A percentile compares a stretch with the other conserved stretches of the same genome.
phyloP scores from a whole-genome alignment of 352 stramenopile species.

The Phytophthora constricta region DNA sequence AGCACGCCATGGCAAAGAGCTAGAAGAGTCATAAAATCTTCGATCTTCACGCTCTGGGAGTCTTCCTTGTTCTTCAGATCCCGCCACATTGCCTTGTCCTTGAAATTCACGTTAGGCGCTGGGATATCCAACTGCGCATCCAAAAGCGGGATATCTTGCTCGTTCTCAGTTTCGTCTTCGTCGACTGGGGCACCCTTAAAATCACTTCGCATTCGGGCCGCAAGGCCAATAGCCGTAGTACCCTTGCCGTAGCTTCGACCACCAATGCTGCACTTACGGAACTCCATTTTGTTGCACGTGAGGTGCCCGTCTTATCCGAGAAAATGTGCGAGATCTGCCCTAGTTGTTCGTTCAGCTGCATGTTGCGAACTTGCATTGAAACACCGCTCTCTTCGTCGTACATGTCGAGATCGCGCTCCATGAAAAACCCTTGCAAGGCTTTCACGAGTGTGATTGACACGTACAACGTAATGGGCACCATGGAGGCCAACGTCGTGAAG shows the following conservation, averaged over 20 bases:
- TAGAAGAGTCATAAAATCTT: slow-evolving; percentile 87
- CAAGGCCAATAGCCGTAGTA: slow-evolving; percentile 82
- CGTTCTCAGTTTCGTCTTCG: slow-evolving; percentile 51
- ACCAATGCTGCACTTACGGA: slow-evolving; percentile 87
- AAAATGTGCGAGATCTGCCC: slow-evolving; percentile 98
- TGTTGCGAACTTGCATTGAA: slow-evolving; percentile 83
- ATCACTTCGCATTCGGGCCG: slow-evolving; percentile 70
- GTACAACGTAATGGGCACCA: slow-evolving; percentile 91
- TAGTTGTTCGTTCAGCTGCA: slow-evolving; percentile 88
- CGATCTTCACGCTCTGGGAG: slow-evolving; percentile 61
- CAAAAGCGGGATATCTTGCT: slow-evolving; percentile 23
- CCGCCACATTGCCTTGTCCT: slow-evolving; percentile 64
- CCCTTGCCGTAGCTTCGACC: slow-evolving; percentile 84
- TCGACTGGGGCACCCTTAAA: slow-evolving; percentile 49
- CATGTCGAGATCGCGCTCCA: slow-evolving; percentile 87
- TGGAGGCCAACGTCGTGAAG: slow-evolving; percentile 83
- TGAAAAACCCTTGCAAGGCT: slow-evolving; percentile 89
- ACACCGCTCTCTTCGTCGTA: slow-evolving; percentile 78
- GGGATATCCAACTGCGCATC: slow-evolving; percentile 42
- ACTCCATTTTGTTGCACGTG: slow-evolving; percentile 92
- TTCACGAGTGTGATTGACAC: slow-evolving; percentile 91
- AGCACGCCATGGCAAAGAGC: slow-evolving; percentile 96
- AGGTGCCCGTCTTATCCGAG: slow-evolving; percentile 89
- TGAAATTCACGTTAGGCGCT: slow-evolving; percentile 82
- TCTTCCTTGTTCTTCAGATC: slow-evolving; percentile 53